A percentile compares a stretch with the other conserved stretches of the same genome.
Conservation (phyloP, 805 yeast genomes). For the Yamadazyma kitorensis region DNA sequence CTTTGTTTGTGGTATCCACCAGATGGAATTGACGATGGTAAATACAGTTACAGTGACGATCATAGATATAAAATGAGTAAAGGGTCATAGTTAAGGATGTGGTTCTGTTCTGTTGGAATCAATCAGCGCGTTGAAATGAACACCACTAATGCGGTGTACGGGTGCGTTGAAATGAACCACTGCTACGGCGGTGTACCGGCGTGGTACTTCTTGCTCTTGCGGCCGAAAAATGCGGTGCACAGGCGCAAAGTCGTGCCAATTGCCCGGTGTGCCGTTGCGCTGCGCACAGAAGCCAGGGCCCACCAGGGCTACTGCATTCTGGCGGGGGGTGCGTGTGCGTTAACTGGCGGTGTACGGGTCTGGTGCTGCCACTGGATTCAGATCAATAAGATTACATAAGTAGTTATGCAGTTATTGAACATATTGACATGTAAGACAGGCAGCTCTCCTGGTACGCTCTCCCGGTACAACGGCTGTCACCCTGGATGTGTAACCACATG, state of each 20-base stretch:
- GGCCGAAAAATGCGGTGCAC: not conserved
- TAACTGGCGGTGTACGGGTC: too few species aligned
- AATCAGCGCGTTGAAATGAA: too few species aligned
- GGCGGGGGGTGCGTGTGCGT: too few species aligned
- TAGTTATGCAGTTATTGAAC: too few species aligned
- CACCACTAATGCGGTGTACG: too few species aligned
- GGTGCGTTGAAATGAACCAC: not conserved
- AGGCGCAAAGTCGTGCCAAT: not conserved
- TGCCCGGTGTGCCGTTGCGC: not conserved
- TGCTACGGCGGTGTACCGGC: not conserved
- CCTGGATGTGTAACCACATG: too few species aligned
- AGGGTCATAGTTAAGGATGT: constrained; percentile 7
- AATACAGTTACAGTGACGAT: constrained; percentile 87
- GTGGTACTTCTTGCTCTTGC: constrained; percentile 1
- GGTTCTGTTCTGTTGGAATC: not conserved
- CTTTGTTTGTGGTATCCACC: constrained; percentile 36
- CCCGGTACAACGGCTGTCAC: too few species aligned
- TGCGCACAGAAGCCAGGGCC: not conserved
- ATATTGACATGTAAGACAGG: too few species aligned
- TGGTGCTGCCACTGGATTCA: too few species aligned
- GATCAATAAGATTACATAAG: too few species aligned
- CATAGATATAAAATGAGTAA: constrained; percentile 84
- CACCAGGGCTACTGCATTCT: not conserved
- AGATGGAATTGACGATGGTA: constrained; percentile 61
- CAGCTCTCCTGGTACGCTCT: too few species aligned